These are phyloP conservation scores for Vigna angularis DNA, from an alignment of 306 rosid genomes.

Conservation along the genomic window DNA sequence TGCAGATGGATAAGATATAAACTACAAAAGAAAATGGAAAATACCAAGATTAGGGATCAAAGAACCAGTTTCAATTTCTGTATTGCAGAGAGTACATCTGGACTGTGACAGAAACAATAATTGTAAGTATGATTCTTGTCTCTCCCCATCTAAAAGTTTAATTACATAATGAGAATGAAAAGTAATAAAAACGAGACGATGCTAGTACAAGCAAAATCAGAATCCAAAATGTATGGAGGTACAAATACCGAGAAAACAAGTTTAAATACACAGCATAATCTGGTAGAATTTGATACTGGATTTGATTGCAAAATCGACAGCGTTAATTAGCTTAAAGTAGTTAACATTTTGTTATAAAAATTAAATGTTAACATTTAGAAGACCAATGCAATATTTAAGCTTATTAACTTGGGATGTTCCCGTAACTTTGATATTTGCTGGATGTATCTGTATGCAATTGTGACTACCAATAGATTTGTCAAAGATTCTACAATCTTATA, in stretches of 20 bases:
- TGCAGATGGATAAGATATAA: conserved; percentile 34
- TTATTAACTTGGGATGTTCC: not conserved
- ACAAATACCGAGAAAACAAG: conserved; percentile 26
- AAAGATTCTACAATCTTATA: too few relatives aligned
- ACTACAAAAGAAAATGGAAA: conserved; percentile 30
- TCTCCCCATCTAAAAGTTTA: conserved; percentile 48
- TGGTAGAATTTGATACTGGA: conserved; percentile 7
- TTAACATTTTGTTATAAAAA: conserved; percentile 8
- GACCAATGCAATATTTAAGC: not conserved
- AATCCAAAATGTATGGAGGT: conserved; percentile 20
- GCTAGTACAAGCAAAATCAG: conserved; percentile 45
- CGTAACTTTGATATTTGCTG: not conserved
- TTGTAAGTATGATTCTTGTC: conserved; percentile 56
- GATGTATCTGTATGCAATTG: too few relatives aligned
- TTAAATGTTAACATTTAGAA: conserved; percentile 7
- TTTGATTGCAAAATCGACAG: not conserved
- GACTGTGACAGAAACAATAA: conserved; percentile 78
- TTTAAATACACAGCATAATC: conserved; percentile 25
- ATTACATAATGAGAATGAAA: conserved; percentile 42
- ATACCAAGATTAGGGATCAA: conserved; percentile 88
- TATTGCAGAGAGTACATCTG: conserved; percentile 86
- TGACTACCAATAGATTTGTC: too few relatives aligned
- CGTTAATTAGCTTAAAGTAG: not conserved
- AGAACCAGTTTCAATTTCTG: conserved; percentile 77
- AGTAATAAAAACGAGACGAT: conserved; percentile 43